phyloP scores from a whole-genome alignment of 345 rosid species.

The Sapria himalayana region DNA sequence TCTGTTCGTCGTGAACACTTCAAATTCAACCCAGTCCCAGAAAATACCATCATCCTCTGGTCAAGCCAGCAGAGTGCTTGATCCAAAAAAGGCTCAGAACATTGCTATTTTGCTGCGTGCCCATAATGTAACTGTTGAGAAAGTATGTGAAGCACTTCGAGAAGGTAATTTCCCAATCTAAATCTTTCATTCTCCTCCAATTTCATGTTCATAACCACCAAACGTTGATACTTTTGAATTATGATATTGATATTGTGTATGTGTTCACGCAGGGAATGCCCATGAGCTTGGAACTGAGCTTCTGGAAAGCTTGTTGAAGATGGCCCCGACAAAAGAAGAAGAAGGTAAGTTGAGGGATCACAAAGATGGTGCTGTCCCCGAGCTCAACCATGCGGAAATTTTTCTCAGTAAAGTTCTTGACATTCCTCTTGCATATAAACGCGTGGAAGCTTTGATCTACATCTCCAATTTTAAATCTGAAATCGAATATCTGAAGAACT shows the following conservation, averaged over 20 bases:
- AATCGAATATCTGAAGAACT: constrained; percentile 61
- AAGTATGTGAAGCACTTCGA: constrained; percentile 88
- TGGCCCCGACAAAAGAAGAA: constrained; percentile 93
- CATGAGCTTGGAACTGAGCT: constrained; percentile 89
- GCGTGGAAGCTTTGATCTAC: constrained; percentile 78
- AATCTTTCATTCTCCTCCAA: background rate
- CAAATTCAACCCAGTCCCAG: constrained; percentile 31
- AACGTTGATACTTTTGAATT: too few species aligned
- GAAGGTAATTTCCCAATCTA: constrained; percentile 40
- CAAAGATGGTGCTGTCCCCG: constrained; percentile 53
- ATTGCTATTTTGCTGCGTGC: constrained; percentile 83
- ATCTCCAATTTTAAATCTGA: constrained; percentile 77
- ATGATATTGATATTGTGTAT: too few species aligned
- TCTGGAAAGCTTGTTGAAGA: constrained; percentile 75
- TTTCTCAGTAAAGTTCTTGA: constrained; percentile 73
- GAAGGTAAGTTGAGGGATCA: constrained; percentile 64
- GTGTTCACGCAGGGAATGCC: constrained; percentile 62
- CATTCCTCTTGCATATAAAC: constrained; percentile 80
- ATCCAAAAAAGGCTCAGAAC: constrained; percentile 91
- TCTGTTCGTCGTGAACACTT: constrained; percentile 44
- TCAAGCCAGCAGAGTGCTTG: constrained; percentile 72
- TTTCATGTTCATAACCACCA: too few species aligned
- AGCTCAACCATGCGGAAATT: constrained; percentile 83
- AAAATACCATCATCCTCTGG: constrained; percentile 37
- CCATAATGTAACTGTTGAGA: constrained; percentile 77